Evolutionary conservation across 768 basidiomycete species (phyloP).

Genomic region (Amyloporia xantha): DNA sequence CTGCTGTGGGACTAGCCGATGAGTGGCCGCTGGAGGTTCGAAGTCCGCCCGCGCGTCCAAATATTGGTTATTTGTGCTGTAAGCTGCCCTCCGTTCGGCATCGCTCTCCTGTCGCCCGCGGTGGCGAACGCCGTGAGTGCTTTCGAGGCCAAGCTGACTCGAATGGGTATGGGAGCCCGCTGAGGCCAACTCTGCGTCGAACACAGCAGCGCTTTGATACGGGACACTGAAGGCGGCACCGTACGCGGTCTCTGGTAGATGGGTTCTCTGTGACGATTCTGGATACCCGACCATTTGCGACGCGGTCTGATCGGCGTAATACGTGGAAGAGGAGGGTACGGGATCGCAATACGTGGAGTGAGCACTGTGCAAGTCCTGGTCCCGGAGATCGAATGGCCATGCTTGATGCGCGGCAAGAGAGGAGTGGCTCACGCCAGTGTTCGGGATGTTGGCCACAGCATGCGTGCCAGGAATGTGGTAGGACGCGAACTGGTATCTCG

Average conservation of each 20-base stretch:
- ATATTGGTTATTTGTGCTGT: constrained; percentile 4
- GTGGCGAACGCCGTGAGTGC: not conserved
- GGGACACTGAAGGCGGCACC: constrained; percentile 14
- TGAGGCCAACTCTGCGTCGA: not conserved
- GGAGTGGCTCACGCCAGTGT: constrained; percentile 10
- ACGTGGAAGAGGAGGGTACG: constrained; percentile 13
- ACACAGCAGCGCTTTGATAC: constrained; percentile 1
- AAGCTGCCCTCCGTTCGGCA: not conserved
- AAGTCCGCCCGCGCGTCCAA: constrained; percentile 4
- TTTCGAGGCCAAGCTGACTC: not conserved
- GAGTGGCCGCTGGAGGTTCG: not conserved
- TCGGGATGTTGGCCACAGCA: constrained; percentile 10
- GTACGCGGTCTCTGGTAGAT: constrained; percentile 19
- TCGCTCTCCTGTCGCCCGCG: not conserved
- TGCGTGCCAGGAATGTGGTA: constrained; percentile 15
- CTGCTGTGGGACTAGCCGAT: not conserved
- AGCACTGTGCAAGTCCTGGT: constrained; percentile 13
- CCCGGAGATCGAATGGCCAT: constrained; percentile 19
- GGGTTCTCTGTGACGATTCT: constrained; percentile 27
- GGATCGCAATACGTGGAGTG: constrained; percentile 17
- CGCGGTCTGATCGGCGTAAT: constrained; percentile 13
- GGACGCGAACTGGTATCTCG: constrained; percentile 9
- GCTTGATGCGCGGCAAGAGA: constrained; percentile 14
- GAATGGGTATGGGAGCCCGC: not conserved
- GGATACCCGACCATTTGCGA: constrained; percentile 21